Conservation (phyloP, 164 flowering plant species). For the Annona squamosa region DNA sequence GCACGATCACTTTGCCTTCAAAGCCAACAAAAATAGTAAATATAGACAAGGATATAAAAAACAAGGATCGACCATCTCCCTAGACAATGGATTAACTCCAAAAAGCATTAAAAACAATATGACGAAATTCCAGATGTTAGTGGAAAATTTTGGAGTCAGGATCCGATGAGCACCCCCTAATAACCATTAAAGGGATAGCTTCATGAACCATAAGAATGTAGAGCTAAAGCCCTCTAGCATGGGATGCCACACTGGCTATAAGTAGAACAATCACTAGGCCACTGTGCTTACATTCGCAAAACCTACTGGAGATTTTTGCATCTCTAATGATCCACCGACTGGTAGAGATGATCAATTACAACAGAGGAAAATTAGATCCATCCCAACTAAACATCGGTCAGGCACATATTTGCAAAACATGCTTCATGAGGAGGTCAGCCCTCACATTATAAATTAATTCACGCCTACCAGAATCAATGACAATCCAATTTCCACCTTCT, state of each 20-base stretch:
- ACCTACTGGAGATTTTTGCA: neutral
- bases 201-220: neutral
- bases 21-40: neutral
- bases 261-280: neutral
- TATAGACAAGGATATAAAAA: neutral
- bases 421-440: neutral
- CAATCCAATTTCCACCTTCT: conserved; percentile 79
- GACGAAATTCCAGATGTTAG: neutral
- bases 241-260: neutral
- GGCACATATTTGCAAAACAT: neutral
- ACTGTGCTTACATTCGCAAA: no score
- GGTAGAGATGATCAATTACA: neutral
- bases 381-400: neutral
- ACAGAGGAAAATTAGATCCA: neutral
- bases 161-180: neutral
- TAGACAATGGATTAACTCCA: neutral
- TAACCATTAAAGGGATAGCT: neutral
- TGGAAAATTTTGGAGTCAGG: neutral
- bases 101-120: neutral
- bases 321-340: neutral
- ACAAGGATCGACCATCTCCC: neutral
- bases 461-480: conserved; percentile 74
- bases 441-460: conserved; percentile 1
- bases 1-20: conserved; percentile 64
- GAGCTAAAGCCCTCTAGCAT: neutral